phyloP scores from a whole-genome alignment of 2,329 filamentous ascomycete genomes.

The Samsoniella hepiali region DNA sequence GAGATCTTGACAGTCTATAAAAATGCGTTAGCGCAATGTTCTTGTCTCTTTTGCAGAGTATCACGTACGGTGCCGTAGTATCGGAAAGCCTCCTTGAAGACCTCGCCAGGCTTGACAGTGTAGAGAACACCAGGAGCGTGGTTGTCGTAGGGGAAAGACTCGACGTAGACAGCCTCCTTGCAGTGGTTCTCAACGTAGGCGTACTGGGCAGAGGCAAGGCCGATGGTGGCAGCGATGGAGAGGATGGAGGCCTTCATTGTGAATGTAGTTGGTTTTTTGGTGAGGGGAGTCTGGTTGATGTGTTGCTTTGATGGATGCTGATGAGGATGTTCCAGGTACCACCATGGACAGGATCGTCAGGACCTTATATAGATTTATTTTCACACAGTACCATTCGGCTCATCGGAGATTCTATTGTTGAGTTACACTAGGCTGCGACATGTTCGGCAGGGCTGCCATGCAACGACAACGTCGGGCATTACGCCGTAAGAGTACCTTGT shows the following conservation, averaged over 20 bases:
- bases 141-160: slow-evolving; percentile 36
- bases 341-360: background rate
- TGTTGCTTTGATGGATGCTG: background rate
- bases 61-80: slow-evolving; percentile 35
- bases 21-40: background rate
- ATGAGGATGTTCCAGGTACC: background rate
- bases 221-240: slow-evolving; percentile 32
- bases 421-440: background rate
- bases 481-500: background rate
- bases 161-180: slow-evolving; percentile 32
- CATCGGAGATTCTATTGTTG: background rate
- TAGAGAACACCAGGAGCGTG: slow-evolving; percentile 31
- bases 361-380: slow-evolving; percentile 3
- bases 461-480: background rate
- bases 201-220: slow-evolving; percentile 33
- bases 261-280: slow-evolving; percentile 1
- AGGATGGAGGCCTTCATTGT: slow-evolving; percentile 31
- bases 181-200: slow-evolving; percentile 38
- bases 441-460: background rate
- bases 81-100: slow-evolving; percentile 36
- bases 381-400: background rate
- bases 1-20: slow-evolving; percentile 42
- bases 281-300: background rate
- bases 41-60: background rate
- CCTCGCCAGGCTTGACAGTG: slow-evolving; percentile 32